Conservation (phyloP, 768 basidiomycete species). For the Phylloporus arenicola region DNA sequence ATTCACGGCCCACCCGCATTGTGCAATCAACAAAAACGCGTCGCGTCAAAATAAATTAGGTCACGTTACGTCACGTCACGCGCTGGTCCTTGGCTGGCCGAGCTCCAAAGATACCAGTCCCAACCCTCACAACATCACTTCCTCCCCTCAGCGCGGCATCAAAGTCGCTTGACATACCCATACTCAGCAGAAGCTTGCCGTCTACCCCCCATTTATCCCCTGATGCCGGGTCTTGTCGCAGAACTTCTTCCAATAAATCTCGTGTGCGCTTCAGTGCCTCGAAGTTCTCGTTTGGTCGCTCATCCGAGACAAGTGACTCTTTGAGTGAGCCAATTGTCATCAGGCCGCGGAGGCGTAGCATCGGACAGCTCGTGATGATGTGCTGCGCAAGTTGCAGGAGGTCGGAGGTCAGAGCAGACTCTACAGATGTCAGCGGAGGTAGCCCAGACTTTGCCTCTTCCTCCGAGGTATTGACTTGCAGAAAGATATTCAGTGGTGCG, state of each 20-base stretch:
- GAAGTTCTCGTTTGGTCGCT: constrained; percentile 68
- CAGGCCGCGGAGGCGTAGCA: constrained; percentile 72
- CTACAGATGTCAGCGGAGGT: constrained; percentile 43
- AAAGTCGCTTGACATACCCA: constrained; percentile 98
- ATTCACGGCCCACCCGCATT: constrained; percentile 19
- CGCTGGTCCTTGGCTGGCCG: constrained; percentile 48
- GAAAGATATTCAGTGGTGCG: constrained; percentile 67
- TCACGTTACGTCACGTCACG: constrained; percentile 27
- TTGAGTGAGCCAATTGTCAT: constrained; percentile 95
- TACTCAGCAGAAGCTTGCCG: constrained; percentile 62
- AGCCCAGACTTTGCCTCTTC: constrained; percentile 89
- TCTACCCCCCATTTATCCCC: constrained; percentile 42
- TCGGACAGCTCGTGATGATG: constrained; percentile 68
- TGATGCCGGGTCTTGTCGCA: constrained; percentile 30
- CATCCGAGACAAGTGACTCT: constrained; percentile 47
- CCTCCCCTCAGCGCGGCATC: constrained; percentile 79
- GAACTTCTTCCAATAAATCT: constrained; percentile 45
- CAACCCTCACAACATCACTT: constrained; percentile 85
- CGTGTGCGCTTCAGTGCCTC: constrained; percentile 59
- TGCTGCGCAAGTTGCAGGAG: constrained; percentile 63
- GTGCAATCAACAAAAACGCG: constrained; percentile 33
- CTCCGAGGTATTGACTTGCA: constrained; percentile 96
- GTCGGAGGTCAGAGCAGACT: constrained; percentile 38
- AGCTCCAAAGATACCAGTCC: constrained; percentile 83
- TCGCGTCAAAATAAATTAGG: constrained; percentile 28